Base-by-base conservation (phyloP, 2,329 filamentous ascomycete genomes). In the Scleromitrula shiraiana region DNA sequence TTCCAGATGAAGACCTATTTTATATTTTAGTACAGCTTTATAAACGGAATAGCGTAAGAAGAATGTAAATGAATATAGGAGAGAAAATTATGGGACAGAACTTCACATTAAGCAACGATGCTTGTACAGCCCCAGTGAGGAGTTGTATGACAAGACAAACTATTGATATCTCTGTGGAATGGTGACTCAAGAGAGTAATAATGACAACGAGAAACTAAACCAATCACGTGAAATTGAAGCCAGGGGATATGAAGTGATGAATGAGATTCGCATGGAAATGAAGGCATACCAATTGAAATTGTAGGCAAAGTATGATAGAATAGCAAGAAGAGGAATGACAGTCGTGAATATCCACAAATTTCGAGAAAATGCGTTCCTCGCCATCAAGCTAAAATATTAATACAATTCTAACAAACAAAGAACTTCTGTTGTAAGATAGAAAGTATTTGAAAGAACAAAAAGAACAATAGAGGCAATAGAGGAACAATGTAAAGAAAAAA, bases 311-410 rank as follows among this genome's bases (percentile, higher is more conserved):
- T 33, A 33, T 7, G 17, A 15, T n/a, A 33, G 5, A 33, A 33
- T 33, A 15, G 30, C 30, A 33, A 33, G 17, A 15, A 33, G 3
- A 7, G 30, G 30, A 17, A 33, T 15, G 30, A 33, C 12, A 15
- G 14, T 7, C 12, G 30, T n/a, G 7, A 33, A 12, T n/a, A 33
- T 33, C 26, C 19, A 8, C n/a, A n/a, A 19, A 23, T 15, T 39
- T 19, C 43, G 26, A 26, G 26, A 17, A 10, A 7, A 2, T 17
- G 30, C 22, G 12, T 46, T n/a, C 19, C 35, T 50, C 41, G 52
- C 52, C 58, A 60, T 59, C 8, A 24, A 17, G 22, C n/a, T n/a
- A n/a, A n/a, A 36, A 4, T 7, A 26, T n/a, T n/a, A 30, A n/a
- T 17, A 36, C 12, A n/a, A n/a, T n/a, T 3, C 24, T 35, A 19